Evolutionary conservation across 345 rosid genomes (phyloP).

Genomic region (Leavenworthia alabamica): DNA sequence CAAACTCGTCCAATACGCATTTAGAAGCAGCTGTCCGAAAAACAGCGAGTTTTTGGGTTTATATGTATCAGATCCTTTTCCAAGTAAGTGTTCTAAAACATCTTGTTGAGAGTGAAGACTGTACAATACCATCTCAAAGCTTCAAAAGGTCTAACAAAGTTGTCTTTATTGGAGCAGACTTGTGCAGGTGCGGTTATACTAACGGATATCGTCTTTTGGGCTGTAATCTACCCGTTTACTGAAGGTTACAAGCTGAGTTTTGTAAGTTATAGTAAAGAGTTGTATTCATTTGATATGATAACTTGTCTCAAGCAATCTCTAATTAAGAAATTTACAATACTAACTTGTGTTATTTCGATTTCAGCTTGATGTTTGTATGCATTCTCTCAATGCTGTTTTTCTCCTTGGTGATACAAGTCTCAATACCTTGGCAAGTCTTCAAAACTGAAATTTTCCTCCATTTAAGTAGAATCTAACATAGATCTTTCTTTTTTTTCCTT

Average conservation of each 20-base stretch:
- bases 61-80: constrained; percentile 59
- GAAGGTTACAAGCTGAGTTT: constrained; percentile 41
- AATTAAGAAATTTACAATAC: background rate
- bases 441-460: background rate
- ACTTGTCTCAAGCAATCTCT: background rate
- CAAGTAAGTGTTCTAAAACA: constrained; percentile 42
- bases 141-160: background rate
- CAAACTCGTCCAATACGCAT: constrained; percentile 32
- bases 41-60: constrained; percentile 49
- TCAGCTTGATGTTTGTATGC: constrained; percentile 78
- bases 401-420: constrained; percentile 70
- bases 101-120: constrained; percentile 8
- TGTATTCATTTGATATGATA: background rate
- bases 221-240: constrained; percentile 61
- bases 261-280: constrained; percentile 47
- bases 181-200: constrained; percentile 85
- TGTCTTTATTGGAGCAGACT: constrained; percentile 37
- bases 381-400: constrained; percentile 74
- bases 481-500: background rate
- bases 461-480: background rate
- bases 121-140: background rate
- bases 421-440: constrained; percentile 58
- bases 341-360: constrained; percentile 20
- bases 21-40: constrained; percentile 24
- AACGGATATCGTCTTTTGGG: constrained; percentile 87